Evolutionary conservation across 2,329 filamentous ascomycete genomes (phyloP), one percentile per base, ranked within the genome.

Genomic region (Mariannaea elegans): DNA sequence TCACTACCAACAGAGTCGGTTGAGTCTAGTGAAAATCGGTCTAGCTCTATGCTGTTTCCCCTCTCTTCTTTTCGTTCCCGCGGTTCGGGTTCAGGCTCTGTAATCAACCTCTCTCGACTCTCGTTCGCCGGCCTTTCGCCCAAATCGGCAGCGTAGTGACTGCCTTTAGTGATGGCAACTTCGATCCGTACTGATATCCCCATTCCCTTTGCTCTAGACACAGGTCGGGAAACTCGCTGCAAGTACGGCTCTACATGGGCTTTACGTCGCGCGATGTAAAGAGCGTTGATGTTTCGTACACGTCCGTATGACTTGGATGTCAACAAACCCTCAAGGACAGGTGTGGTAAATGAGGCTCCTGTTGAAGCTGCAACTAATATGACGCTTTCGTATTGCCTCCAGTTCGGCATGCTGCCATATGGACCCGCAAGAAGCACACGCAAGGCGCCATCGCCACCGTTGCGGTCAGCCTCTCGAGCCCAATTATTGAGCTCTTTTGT

Each of bases 1-100:
- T 41, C 63, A 4, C 57, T 70, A 4, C 55, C 64, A 1, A 50
- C 60, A 0, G 68, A 68, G 1, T 47, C 21, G 4, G 31, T 23
- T 4, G 68, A 71, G 3, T 71, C 68, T 0, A 71, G 44, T 0
- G 68, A 71, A 21, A 71, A 68, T 1, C 68, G 65, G 12, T 71
- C 65, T 1, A 71, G 12, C 14, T 71, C 68, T 0, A 71, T 36
- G 14, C 62, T 67, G 0, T 61, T 27, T 0, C 68, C 59, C 27
- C 62, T 52, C 1, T 9, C 53, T 3, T 1, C 31, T 23, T 18
- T 4, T n/a, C 18, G 45, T 8, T 24, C 9, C 4, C 31, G 32
- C 2, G 14, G 31, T 14, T 55, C 52, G 6, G 32, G 52, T 12
- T 55, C 44, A 2, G 54, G 45, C 2, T 70, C 64, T 3, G 60